Evolutionary conservation across 495 filamentous ascomycete species (phyloP).

Genomic region (Apodospora peruviana): DNA sequence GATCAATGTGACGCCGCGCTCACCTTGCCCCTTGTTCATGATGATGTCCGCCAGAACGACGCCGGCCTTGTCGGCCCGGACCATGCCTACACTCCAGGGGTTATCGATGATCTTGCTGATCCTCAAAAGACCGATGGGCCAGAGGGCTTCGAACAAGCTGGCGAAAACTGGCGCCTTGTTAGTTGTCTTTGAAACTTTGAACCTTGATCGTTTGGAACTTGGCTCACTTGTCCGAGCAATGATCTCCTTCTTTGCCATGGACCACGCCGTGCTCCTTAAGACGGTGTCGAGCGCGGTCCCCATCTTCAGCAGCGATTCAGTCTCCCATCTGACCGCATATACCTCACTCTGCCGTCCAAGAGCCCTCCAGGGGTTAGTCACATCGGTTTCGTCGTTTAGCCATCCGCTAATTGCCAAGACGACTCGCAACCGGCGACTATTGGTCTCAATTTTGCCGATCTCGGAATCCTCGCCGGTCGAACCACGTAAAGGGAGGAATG

Average conservation of each 20-base stretch:
- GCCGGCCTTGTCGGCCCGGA: constrained; percentile 82
- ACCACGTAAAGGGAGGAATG: constrained; percentile 69
- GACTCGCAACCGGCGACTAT: constrained; percentile 64
- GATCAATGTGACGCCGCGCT: constrained; percentile 79
- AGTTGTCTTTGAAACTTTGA: constrained; percentile 20
- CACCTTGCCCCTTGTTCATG: constrained; percentile 82
- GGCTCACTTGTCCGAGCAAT: constrained; percentile 42
- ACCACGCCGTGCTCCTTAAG: constrained; percentile 72
- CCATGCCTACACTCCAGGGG: constrained; percentile 78
- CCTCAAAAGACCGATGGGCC: constrained; percentile 75
- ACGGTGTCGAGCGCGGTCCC: constrained; percentile 69
- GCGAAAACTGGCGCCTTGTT: constrained; percentile 57
- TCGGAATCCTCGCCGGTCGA: constrained; percentile 17
- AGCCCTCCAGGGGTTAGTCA: constrained; percentile 68
- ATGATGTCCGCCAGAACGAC: constrained; percentile 79
- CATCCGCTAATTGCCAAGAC: constrained; percentile 81
- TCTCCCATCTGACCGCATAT: constrained; percentile 82
- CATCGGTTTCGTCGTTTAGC: constrained; percentile 63
- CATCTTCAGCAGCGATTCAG: constrained; percentile 69
- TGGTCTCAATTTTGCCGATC: constrained; percentile 36
- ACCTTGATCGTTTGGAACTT: constrained; percentile 5
- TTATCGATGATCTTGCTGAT: constrained; percentile 80
- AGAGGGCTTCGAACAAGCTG: constrained; percentile 60
- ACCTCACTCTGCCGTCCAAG: constrained; percentile 65
- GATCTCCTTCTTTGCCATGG: constrained; percentile 70